These are phyloP conservation scores for Macadamia tetraphylla DNA, from an alignment of 164 flowering plant species.

Conservation along the genomic window DNA sequence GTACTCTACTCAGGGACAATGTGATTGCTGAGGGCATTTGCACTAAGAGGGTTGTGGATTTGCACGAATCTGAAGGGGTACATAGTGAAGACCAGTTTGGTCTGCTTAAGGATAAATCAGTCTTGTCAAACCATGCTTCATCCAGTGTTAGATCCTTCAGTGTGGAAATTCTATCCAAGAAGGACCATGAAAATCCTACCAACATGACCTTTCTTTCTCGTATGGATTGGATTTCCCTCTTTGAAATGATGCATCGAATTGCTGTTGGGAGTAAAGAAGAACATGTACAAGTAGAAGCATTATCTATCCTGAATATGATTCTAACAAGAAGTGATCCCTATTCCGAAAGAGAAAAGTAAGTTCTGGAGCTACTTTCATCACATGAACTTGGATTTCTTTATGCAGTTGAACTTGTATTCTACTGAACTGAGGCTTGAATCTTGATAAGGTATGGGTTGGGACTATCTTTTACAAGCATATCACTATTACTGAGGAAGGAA, in stretches of 20 bases:
- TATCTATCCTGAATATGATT: constrained; percentile 72
- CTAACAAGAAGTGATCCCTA: constrained; percentile 55
- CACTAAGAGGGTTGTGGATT: constrained; percentile 18
- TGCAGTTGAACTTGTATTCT: not conserved
- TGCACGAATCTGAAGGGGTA: constrained; percentile 18
- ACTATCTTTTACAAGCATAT: constrained; percentile 41
- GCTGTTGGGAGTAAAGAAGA: constrained; percentile 33
- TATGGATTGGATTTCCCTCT: constrained; percentile 49
- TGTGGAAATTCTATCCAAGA: constrained; percentile 16
- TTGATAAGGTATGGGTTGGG: constrained; percentile 50
- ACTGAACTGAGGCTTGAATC: constrained; percentile 14
- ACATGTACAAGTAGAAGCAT: constrained; percentile 51
- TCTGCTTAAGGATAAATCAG: constrained; percentile 11
- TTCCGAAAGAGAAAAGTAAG: constrained; percentile 68
- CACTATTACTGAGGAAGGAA: constrained; percentile 53
- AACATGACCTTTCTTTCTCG: constrained; percentile 9
- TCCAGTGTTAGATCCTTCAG: constrained; percentile 13
- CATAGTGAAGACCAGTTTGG: constrained; percentile 11
- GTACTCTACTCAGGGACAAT: constrained; percentile 84
- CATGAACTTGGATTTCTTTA: not conserved
- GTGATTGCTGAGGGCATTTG: constrained; percentile 31
- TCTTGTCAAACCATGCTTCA: constrained; percentile 12
- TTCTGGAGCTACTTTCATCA: constrained; percentile 1
- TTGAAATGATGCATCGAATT: constrained; percentile 51
- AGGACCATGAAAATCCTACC: constrained; percentile 4